These are phyloP conservation scores for Teunomyces barrocoloradensis DNA, from an alignment of 805 yeast genomes.

Conservation along the genomic window DNA sequence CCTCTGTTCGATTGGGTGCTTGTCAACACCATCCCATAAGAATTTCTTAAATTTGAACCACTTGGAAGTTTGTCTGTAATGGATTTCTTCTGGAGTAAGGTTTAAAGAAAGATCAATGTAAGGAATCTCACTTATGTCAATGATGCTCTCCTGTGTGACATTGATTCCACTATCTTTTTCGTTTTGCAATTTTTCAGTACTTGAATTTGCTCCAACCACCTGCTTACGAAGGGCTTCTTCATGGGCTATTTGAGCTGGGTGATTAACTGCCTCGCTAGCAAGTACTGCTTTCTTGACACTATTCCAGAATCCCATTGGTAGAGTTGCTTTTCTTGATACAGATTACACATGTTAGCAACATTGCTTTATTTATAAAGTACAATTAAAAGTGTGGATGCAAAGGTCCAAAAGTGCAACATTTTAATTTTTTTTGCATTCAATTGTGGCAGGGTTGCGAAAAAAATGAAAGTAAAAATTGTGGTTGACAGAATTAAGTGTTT, in stretches of 20 bases:
- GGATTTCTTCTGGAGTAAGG: conserved; percentile 18
- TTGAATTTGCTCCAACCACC: neutral
- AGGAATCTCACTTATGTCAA: conserved; percentile 9
- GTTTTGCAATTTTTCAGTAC: neutral
- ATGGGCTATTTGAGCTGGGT: neutral
- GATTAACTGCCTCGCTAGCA: neutral
- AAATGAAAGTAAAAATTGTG: neutral
- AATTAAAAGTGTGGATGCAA: neutral
- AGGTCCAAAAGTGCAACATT: neutral
- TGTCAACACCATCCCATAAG: conserved; percentile 38
- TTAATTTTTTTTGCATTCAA: conserved; percentile 2
- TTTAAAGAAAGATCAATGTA: conserved; percentile 20
- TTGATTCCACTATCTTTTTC: neutral
- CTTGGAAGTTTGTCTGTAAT: conserved; percentile 16
- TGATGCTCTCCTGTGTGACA: neutral
- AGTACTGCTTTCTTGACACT: neutral
- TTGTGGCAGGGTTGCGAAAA: conserved; percentile 1
- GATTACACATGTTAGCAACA: neutral
- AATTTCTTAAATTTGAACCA: conserved; percentile 23
- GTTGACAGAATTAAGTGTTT: neutral
- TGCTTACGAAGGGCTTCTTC: neutral
- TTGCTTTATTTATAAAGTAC: neutral
- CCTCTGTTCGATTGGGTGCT: conserved; percentile 34
- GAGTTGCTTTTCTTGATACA: neutral
- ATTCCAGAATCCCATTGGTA: neutral